These are phyloP conservation scores for Vigna mungo DNA, from an alignment of 306 rosid genomes.

Conservation along the genomic window DNA sequence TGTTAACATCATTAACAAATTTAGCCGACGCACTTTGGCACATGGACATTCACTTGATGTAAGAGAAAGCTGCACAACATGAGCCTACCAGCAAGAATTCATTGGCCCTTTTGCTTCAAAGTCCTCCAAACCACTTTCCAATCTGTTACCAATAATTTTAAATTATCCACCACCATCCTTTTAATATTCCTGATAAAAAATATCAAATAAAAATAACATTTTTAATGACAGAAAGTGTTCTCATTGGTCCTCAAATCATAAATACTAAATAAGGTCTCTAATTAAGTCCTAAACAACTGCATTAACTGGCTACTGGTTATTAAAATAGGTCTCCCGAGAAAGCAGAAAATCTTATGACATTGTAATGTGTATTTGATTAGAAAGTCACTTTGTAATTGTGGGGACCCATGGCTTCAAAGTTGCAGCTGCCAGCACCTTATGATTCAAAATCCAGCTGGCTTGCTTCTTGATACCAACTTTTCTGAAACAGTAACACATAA, in stretches of 20 bases:
- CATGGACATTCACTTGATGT: not conserved
- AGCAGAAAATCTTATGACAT: slow-evolving; percentile 3
- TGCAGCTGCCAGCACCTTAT: slow-evolving; percentile 44
- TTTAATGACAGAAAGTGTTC: no score
- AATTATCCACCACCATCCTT: slow-evolving; percentile 3
- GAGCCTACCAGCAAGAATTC: slow-evolving; percentile 19
- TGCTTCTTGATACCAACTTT: slow-evolving; percentile 48
- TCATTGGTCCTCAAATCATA: not conserved
- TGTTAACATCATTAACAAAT: slow-evolving; percentile 9
- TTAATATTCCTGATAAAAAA: not conserved
- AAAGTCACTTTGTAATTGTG: slow-evolving; percentile 48
- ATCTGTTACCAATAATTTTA: slow-evolving; percentile 10
- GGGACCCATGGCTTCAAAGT: slow-evolving; percentile 43
- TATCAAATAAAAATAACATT: not conserved
- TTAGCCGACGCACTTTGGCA: not conserved
- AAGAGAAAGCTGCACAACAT: slow-evolving; percentile 6
- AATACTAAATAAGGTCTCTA: not conserved
- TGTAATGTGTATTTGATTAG: slow-evolving; percentile 15
- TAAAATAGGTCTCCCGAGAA: not conserved
- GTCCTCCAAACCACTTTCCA: not conserved
- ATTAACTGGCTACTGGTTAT: not conserved
- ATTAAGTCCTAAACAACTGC: slow-evolving; percentile 19
- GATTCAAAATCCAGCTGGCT: slow-evolving; percentile 59
- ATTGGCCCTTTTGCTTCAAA: slow-evolving; percentile 5
- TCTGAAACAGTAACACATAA: slow-evolving; percentile 18